Conservation (phyloP, 345 rosid species). For the Citropsis articulata region DNA sequence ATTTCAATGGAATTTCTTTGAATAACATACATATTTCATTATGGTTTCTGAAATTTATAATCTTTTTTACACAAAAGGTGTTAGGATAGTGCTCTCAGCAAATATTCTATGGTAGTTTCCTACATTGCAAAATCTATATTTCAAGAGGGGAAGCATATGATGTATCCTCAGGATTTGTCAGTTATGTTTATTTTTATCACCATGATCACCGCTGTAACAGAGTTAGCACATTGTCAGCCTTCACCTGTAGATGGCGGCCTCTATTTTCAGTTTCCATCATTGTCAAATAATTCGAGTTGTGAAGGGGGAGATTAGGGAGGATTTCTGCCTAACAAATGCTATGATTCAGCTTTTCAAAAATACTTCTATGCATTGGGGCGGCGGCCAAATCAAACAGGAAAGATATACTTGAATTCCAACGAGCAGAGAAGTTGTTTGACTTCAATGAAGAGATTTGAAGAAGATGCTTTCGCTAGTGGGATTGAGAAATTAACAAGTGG, state of each 20-base stretch:
- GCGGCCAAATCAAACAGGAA: conserved; percentile 36
- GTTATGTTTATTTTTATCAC: conserved; percentile 13
- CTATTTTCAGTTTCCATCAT: conserved; percentile 4
- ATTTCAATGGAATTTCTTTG: neutral
- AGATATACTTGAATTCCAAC: conserved; percentile 27
- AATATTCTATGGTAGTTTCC: neutral
- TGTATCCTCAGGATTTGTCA: neutral
- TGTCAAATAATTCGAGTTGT: conserved; percentile 10
- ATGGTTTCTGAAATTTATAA: neutral
- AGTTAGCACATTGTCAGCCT: conserved; percentile 21
- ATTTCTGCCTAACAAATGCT: conserved; percentile 28
- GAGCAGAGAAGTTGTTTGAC: conserved; percentile 34
- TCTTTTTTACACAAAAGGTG: too few species aligned
- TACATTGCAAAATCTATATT: neutral
- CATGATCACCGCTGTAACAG: neutral
- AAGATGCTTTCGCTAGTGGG: conserved; percentile 32
- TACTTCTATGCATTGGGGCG: conserved; percentile 32
- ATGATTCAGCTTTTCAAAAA: conserved; percentile 25
- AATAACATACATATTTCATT: too few species aligned
- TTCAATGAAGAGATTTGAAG: conserved; percentile 19
- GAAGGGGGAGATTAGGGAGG: conserved; percentile 42
- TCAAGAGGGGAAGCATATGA: neutral
- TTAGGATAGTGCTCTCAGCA: too few species aligned
- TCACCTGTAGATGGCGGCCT: conserved; percentile 21
- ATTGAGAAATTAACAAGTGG: conserved; percentile 40